Evolutionary conservation across 202 grass and related monocot species (phyloP), one percentile per base, ranked within the genome.

Genomic region (Panicum virgatum): DNA sequence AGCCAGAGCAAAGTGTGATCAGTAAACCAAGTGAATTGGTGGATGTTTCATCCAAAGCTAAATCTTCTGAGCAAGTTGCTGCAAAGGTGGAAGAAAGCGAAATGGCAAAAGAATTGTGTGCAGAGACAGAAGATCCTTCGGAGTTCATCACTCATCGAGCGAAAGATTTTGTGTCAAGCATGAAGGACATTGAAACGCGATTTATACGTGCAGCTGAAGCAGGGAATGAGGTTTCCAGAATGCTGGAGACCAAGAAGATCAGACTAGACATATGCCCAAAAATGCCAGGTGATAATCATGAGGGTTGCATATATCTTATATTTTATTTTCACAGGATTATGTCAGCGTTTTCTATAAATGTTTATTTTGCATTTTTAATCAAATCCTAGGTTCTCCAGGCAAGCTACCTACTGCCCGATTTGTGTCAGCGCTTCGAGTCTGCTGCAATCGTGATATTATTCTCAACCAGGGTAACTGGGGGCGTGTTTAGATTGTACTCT

Each of bases 191-290:
- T 64, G 96, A 99, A 72, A 25, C 84, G 22, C 85, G 93, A 27
- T 99, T 99, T 47, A 83, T 85, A 61, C 88, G 92, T 72, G 96
- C 96, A 47, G 86, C 92, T 14, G 92, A 98, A 91, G 92, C 92
- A 50, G 96, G 92, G 36, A 79, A 87, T 70, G 96, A 99, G 54
- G 83, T 94, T 62, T 94, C 96, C 38, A 92, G 83, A 85, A 94
- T 99, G 96, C 92, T 99, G 1, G 96, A 99, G 80, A 99, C 91
- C 57, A 91, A 93, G 83, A 99, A 96, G 78, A 95, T 99, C 74
- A 91, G 90, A 82, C 93, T 99, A 64, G 89, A 87, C 53, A 27
- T 93, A 68, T 92, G 79, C 77, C 82, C 90, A 78, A 90, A 93
- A 54, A 51, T 57, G 47, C 75, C 83, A 89, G 93, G 96, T 99